Base-by-base conservation (phyloP, 768 basidiomycete genomes). In the Trichaptum fuscoviolaceum region DNA sequence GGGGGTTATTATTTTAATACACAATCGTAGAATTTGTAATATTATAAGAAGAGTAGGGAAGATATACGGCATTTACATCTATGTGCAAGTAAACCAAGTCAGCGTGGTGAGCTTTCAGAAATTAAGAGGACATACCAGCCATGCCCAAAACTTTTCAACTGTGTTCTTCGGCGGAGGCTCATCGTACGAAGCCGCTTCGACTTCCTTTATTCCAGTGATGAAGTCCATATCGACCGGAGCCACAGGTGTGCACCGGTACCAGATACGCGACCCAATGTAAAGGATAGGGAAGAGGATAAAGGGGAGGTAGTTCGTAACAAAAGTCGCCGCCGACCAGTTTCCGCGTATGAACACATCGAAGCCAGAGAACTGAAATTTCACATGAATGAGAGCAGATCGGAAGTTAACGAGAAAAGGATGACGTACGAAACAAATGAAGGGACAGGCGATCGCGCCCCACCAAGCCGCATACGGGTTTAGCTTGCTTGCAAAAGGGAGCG, bases 191-290 rank as follows among this genome's bases (percentile, higher is more conserved):
- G 85, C 87, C 0, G 88, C 88, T 72, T 88, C 88, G 60, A 92
- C 88, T 72, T 89, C 85, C 42, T 83, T 87, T 64, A 91, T 80
- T 67, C 88, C 85, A 6, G 83, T 81, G 57, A 87, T 77, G 73
- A 96, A 95, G 77, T 97, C 96, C 92, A 98, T 95, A 35, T 96
- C 87, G n/a, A 82, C 73, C 0, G 87, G 69, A 35, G 77, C 73
- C 58, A 87, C 78, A 26, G 80, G 69, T n/a, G 80, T 79, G 57
- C 78, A 77, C 71, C 81, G 83, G 66, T 81, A 84, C 73, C 80
- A 82, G 58, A 89, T 67, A 71, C 85, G 85, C 67, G 87, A 84
- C 17, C 76, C 81, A 42, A 82, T 9, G 75, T 91, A 96, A 34
- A 96, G 73, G 62, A 94, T 64, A 23, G 92, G 92, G 86, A 95